Evolutionary conservation across 2,329 filamentous ascomycete genomes (phyloP).

Genomic region (Stachybotrys chartarum): DNA sequence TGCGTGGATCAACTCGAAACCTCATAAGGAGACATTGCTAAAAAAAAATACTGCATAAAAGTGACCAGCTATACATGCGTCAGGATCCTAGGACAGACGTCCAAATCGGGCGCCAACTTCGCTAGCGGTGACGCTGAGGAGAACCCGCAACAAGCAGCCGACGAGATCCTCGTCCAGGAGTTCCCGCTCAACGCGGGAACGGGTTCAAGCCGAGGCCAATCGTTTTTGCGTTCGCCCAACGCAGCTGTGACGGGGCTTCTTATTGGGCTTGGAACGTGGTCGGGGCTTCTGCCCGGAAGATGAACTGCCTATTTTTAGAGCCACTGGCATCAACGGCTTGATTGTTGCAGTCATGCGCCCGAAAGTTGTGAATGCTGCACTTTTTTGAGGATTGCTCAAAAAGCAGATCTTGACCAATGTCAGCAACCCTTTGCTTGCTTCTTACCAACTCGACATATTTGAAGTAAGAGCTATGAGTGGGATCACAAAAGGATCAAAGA

Average conservation of each 20-base stretch:
- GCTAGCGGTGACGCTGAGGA: conserved; percentile 7
- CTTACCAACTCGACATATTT: conserved; percentile 2
- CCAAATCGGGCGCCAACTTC: conserved; percentile 11
- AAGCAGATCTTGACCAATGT: conserved; percentile 2
- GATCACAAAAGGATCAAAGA: not conserved
- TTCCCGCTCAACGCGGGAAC: no score
- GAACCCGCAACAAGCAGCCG: conserved; percentile 13
- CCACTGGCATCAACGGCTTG: conserved; percentile 16
- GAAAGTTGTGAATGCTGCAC: conserved; percentile 5
- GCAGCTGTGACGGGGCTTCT: no score
- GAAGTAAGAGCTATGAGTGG: not conserved
- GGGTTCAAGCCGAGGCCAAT: no score
- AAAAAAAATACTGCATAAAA: conserved; percentile 15
- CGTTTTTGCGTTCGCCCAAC: no score
- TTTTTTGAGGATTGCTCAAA: conserved; percentile 1
- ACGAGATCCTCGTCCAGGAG: conserved; percentile 12
- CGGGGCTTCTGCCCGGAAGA: no score
- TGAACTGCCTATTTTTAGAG: conserved; percentile 18
- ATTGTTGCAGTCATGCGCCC: conserved; percentile 22
- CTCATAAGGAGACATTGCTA: conserved; percentile 8
- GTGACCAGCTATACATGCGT: conserved; percentile 16
- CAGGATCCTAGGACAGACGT: conserved; percentile 19
- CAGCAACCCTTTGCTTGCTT: not conserved
- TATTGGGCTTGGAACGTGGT: conserved; percentile 16
- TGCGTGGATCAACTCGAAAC: conserved; percentile 24